Percentiles rank a stretch among this genome's conserved stretches.
These are phyloP conservation scores for Pichia deserticola DNA, from an alignment of 805 yeast species.

Conservation along the genomic window DNA sequence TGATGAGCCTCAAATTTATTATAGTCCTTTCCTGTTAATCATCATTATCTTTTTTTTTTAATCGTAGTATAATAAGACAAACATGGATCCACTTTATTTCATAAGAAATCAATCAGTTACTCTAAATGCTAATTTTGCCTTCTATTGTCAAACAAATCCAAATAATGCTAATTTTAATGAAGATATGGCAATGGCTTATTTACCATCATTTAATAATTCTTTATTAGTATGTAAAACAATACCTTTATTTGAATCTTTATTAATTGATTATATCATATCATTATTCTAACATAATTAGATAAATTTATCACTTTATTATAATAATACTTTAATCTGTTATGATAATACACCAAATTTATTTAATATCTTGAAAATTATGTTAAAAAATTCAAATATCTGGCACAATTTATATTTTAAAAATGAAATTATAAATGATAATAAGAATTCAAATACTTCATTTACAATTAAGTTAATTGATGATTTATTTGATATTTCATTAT, in stretches of 20 bases:
- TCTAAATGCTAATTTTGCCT: too few species aligned
- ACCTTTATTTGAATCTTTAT: too few species aligned
- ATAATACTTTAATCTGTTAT: not conserved
- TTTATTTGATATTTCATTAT: not conserved
- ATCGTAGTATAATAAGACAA: too few species aligned
- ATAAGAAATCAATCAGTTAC: too few species aligned
- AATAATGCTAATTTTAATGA: too few species aligned
- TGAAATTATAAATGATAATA: not conserved
- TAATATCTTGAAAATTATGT: not conserved
- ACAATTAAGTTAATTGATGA: conserved; percentile 4
- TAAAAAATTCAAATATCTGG: conserved; percentile 2
- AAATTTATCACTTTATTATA: not conserved
- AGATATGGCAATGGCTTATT: not conserved
- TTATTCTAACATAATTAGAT: not conserved
- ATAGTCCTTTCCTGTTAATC: too few species aligned
- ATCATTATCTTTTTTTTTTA: too few species aligned
- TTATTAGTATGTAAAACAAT: not conserved
- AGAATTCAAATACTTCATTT: not conserved
- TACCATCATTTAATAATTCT: not conserved
- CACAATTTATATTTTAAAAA: not conserved
- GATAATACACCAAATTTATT: conserved; percentile 1
- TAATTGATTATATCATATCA: not conserved
- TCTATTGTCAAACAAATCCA: too few species aligned
- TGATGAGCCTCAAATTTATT: too few species aligned
- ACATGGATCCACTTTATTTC: too few species aligned